Evolutionary conservation across 176 grass and related monocot genomes (phyloP).

Genomic region (Triticum urartu): DNA sequence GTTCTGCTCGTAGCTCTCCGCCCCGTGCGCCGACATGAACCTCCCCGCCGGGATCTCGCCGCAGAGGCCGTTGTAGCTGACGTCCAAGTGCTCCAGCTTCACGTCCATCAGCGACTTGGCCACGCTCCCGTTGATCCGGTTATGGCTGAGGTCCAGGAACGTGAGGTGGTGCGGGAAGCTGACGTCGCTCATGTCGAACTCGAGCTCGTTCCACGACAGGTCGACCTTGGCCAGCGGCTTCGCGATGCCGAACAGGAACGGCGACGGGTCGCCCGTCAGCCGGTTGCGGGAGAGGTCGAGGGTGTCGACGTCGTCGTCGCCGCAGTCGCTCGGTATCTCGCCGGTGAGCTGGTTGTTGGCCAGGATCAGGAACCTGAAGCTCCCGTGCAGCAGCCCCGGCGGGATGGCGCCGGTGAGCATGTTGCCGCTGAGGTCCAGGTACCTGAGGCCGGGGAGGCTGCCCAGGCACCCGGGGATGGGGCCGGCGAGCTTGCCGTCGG

Average conservation of each 20-base stretch:
- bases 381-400: conserved; percentile 49
- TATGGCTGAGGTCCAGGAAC: conserved; percentile 80
- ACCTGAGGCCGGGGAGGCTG: conserved; percentile 39
- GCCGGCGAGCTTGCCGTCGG: conserved; percentile 63
- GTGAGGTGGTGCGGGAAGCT: conserved; percentile 56
- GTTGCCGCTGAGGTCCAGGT: conserved; percentile 82
- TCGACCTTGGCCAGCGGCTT: conserved; percentile 55
- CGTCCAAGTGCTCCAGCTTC: conserved; percentile 46
- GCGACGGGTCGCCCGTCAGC: conserved; percentile 54
- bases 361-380: conserved; percentile 54
- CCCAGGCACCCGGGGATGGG: conserved; percentile 41
- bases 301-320: conserved; percentile 28
- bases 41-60: conserved; percentile 69
- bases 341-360: conserved; percentile 62
- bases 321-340: conserved; percentile 44
- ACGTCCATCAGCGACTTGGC: conserved; percentile 59
- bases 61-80: conserved; percentile 78
- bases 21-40: conserved; percentile 34
- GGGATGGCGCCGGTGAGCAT: conserved; percentile 65
- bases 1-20: conserved; percentile 53
- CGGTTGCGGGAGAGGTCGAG: conserved; percentile 66
- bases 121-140: conserved; percentile 59
- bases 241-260: conserved; percentile 53
- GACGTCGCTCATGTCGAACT: conserved; percentile 63
- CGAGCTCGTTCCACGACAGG: conserved; percentile 77